Evolutionary conservation across 2,329 filamentous ascomycete species (phyloP), one percentile per base, ranked within the genome.

Genomic region (Ascochyta clinopodiicola): DNA sequence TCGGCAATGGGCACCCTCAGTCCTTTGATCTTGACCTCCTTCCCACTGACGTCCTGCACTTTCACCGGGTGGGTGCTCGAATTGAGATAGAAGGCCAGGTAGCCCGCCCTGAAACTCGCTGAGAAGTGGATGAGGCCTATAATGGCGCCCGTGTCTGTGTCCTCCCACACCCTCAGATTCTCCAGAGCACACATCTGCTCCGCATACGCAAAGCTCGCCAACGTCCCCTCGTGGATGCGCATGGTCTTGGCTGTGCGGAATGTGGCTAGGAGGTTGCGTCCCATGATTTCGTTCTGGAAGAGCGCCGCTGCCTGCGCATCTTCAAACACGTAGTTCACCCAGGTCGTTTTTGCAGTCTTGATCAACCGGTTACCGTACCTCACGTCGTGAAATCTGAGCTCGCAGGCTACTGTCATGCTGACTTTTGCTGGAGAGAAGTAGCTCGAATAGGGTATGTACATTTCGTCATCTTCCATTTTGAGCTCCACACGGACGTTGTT

Each of bases 171-270:
- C 4, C 79, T 72, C 2, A 81, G 68, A 32, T 78, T 78, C 55
- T 81, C 79, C 55, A 80, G 77, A 19, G 76, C 79, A 48, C 79
- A 79, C 69, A 81, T 79, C 61, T 81, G 79, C 59, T 80, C 78
- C 48, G 79, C 76, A 51, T 80, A 79, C 3, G 76, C 68, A 48
- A 80, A 77, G 0, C 75, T 69, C 1, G 75, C 72, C 19, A 70
- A 66, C 17, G 80, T 44, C 5, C 79, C 78, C 50, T 78, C 74
- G 61, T 80, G 79, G 8, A 79, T 67, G 22, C 80, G 77, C 31
- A 77, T 75, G 1, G 78, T 80, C 51, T 79, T 78, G 29, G 72
- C 74, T 0, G 78, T 80, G 29, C 74, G 71, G 54, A 73, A 80
- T 4, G 74, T 77, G 2, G 73, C 76, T 1, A 81, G 63, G 7